Evolutionary conservation across 179 eudicot species (phyloP), one percentile per base, ranked within the genome.

Genomic region (Pouteria campechiana): DNA sequence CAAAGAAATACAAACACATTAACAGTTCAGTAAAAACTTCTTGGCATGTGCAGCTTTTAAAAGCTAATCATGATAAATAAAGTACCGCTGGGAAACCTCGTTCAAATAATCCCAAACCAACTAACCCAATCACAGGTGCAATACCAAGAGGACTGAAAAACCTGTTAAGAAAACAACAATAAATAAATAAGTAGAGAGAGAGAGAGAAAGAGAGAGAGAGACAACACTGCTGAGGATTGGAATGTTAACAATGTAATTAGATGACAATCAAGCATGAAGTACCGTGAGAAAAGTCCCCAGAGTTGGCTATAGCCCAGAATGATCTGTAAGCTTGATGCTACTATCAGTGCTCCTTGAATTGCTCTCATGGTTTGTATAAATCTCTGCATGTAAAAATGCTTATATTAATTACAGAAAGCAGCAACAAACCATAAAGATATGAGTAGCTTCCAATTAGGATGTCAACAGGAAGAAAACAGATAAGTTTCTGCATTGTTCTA

Each of bases 121-220:
- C 76, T 60, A 90, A 75, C 52, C 98, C 96, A 46, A 90, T 96
- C 47, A 90, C 98, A 47, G 98, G 98, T 20, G 94, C 87, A 95
- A 90, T 86, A 35, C 98, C 96, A 60, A 90, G 96, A 55, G 98
- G 98, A 64, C 98, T 90, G 58, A 90, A 90, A 56, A 90, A 86
- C 52, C 98, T 90, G 89, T 6, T 12, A 42, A 55, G 14, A 25
- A 46, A 36, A 41, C 31, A 5, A n/a, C 24, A 13, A 11, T 22
- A 31, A 38, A 16, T 20, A 43, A 13, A 39, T 22, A 1, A 18
- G 17, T 19, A 16, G 7, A 4, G 10, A 31, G 20, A 2, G 11
- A 2, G 16, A n/a, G n/a, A n/a, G n/a, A n/a, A n/a, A n/a, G n/a
- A n/a, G n/a, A n/a, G n/a, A n/a, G n/a, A n/a, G n/a, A n/a, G n/a